These are phyloP conservation scores for Actinidia chinensis DNA, from an alignment of 179 eudicot genomes.

Conservation along the genomic window DNA sequence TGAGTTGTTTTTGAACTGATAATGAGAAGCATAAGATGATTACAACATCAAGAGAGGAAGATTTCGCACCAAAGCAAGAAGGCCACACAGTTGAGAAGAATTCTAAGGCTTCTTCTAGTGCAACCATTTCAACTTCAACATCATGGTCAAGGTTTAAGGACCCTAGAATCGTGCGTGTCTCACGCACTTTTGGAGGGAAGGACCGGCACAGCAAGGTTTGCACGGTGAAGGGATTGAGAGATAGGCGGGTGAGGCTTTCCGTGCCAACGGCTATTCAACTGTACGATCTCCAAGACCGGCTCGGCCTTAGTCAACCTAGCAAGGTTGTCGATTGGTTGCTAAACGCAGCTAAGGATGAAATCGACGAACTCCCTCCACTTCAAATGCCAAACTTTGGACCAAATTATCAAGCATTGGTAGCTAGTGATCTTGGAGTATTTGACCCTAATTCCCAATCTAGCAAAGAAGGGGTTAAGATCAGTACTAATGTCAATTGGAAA, in stretches of 20 bases:
- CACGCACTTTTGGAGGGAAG: conserved; percentile 81
- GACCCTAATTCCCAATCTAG: conserved; percentile 11
- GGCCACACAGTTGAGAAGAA: conserved; percentile 20
- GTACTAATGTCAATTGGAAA: neutral
- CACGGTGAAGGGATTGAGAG: conserved; percentile 77
- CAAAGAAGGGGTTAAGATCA: conserved; percentile 24
- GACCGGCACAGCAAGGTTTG: conserved; percentile 85
- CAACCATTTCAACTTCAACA: conserved; percentile 35
- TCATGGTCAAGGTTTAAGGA: conserved; percentile 60
- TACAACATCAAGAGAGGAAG: conserved; percentile 43
- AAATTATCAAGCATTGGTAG: conserved; percentile 15
- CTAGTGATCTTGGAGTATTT: conserved; percentile 20
- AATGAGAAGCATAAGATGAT: conserved; percentile 26
- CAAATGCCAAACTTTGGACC: conserved; percentile 41
- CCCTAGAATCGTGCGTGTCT: conserved; percentile 83
- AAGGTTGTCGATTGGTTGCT: conserved; percentile 88
- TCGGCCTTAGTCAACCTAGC: conserved; percentile 80
- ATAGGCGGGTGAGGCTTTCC: conserved; percentile 75
- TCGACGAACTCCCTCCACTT: conserved; percentile 86
- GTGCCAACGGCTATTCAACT: conserved; percentile 87
- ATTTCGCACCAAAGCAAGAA: conserved; percentile 37
- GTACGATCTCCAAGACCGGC: conserved; percentile 86
- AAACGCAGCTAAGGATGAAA: conserved; percentile 61
- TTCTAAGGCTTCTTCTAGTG: conserved; percentile 16
- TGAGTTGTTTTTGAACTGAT: conserved; percentile 22